Base-by-base conservation (phyloP, 805 yeast genomes). In the Candida golubevii region DNA sequence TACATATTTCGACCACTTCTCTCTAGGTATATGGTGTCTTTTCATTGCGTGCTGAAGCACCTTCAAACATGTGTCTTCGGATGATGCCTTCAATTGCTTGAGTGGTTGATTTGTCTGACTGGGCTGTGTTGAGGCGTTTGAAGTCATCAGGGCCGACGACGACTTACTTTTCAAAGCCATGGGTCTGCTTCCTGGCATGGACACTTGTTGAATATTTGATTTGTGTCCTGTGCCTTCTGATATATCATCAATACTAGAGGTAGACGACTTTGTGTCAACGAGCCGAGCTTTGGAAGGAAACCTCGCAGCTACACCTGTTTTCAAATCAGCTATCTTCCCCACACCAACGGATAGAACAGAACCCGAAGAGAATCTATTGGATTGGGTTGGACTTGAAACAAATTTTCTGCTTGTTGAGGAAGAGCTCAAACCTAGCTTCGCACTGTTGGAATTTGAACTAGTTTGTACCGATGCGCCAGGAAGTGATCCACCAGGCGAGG, bases 61-160 rank as follows among this genome's bases (percentile, higher is more conserved):
- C 61, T 86, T 86, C 55, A 85, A 82, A 61, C 97, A 89, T 1
- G 97, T 89, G 56, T 91, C 98, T 44, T 89, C 96, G 26, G 87
- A 81, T 7, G 91, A 84, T 1, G 96, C 95, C 38, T 93, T 68
- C 49, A 90, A 66, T 54, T 87, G 93, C 55, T 87, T 86, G 52
- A 88, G 71, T 0, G 96, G 95, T 57, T 88, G 55, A 2, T 33
- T 43, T 10, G 42, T 33, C 26, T 36, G 45, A 8, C 45, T 26
- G 10, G 46, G 31, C n/a, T 41, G 38, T 11, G 38, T 26, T 5
- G 43, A 30, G 15, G 44, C 18, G 12, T 37, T 38, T 13, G 48
- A 33, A 11, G 41, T 39, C 26, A 50, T 33, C 50, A 46, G 50
- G 26, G 35, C 30, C 12, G 50, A 41, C 9, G 54, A 48, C 8